Evolutionary conservation across 2,329 filamentous ascomycete species (phyloP).

Genomic region (Cytospora piceicola): DNA sequence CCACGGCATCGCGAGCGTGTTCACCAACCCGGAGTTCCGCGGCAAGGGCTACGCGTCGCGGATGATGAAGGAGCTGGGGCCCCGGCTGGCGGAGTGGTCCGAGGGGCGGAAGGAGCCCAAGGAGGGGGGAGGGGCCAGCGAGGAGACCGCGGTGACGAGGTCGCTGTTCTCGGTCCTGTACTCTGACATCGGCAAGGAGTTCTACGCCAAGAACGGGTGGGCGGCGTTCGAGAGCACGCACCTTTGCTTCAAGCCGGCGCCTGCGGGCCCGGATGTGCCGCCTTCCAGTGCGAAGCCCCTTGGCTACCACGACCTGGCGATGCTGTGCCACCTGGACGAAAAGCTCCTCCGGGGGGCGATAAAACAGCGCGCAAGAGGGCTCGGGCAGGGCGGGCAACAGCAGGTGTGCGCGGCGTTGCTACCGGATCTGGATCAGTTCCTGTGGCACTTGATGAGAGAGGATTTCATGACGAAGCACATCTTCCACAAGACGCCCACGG

Average conservation of each 20-base stretch:
- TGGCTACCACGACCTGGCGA: constrained; percentile 61
- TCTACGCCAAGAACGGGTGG: constrained; percentile 82
- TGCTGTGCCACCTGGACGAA: constrained; percentile 68
- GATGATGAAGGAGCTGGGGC: constrained; percentile 71
- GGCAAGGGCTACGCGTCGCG: constrained; percentile 76
- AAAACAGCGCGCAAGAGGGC: constrained; percentile 32
- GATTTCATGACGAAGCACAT: constrained; percentile 73
- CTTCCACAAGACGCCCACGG: constrained; percentile 56
- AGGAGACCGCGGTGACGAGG: constrained; percentile 40
- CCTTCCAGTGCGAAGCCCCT: constrained; percentile 47
- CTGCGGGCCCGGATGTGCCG: constrained; percentile 28
- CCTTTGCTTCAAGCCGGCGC: constrained; percentile 60
- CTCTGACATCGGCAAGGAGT: constrained; percentile 83
- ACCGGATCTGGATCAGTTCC: constrained; percentile 67
- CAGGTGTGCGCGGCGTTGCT: constrained; percentile 63
- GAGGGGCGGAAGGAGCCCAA: constrained; percentile 23
- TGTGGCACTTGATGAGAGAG: constrained; percentile 82
- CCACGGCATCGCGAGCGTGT: constrained; percentile 83
- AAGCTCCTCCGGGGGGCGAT: constrained; percentile 60
- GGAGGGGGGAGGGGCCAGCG: constrained; percentile 25
- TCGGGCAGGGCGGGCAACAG: constrained; percentile 39
- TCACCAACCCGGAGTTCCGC: constrained; percentile 67
- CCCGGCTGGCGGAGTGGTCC: constrained; percentile 42
- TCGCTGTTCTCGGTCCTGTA: constrained; percentile 77
- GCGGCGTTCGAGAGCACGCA: constrained; percentile 73